phyloP scores from a whole-genome alignment of 2,329 filamentous ascomycete species.

The Colletotrichum scovillei region DNA sequence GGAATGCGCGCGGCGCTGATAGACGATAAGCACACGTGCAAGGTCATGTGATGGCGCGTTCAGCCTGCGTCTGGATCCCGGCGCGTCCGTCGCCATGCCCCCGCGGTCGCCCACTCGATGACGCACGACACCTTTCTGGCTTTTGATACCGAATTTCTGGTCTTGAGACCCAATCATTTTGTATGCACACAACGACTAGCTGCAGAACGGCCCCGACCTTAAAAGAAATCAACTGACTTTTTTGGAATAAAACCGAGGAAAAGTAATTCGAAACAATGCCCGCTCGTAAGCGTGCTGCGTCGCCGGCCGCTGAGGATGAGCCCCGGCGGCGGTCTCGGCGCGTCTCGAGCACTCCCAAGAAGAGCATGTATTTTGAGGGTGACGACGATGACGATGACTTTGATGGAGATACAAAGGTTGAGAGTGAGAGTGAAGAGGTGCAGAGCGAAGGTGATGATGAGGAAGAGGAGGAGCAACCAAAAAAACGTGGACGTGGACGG shows the following conservation, averaged over 20 bases:
- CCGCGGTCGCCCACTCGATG: neutral
- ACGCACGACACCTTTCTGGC: constrained; percentile 1
- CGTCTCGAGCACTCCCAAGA: constrained; percentile 56
- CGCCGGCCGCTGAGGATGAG: constrained; percentile 43
- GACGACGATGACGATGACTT: constrained; percentile 40
- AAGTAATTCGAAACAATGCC: constrained; percentile 47
- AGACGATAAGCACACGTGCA: neutral
- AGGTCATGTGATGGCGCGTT: constrained; percentile 28
- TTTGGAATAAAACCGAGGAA: too few species aligned
- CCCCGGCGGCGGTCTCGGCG: constrained; percentile 61
- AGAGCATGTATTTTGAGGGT: constrained; percentile 64
- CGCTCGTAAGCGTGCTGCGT: constrained; percentile 50
- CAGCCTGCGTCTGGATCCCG: neutral
- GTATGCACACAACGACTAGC: neutral
- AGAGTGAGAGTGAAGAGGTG: constrained; percentile 26
- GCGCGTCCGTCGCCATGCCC: constrained; percentile 21
- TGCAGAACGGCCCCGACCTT: neutral
- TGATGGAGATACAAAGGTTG: neutral
- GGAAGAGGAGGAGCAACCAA: constrained; percentile 27
- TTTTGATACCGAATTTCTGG: neutral
- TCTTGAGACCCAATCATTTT: neutral
- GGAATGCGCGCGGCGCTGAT: neutral
- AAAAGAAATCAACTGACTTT: too few species aligned
- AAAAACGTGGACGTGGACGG: constrained; percentile 32
- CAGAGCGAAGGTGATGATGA: constrained; percentile 36